Base-by-base conservation (phyloP, 805 yeast genomes). In the Nakazawaea laoshanensis region DNA sequence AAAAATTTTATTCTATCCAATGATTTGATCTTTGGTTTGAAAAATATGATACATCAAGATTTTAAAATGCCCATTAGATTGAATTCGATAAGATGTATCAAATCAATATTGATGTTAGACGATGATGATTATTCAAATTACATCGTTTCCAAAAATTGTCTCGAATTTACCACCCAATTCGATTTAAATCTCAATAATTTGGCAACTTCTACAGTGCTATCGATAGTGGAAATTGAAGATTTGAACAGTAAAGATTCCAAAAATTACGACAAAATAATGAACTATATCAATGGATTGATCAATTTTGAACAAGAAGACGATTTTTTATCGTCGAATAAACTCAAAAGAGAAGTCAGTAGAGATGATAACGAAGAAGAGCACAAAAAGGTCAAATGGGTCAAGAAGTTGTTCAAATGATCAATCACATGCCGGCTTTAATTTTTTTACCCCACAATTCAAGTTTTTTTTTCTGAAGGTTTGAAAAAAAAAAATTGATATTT, bases 11-110 rank as follows among this genome's bases (percentile, higher is more conserved):
- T 85, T 32, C 49, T 79, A 24, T 75, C 74, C 29, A 71, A 74
- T 42, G 59, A 71, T 32, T 58, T 86, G 3, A 49, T 85, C 33
- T 46, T 57, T 11, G 80, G 84, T 0, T 59, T 86, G 9, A 55
- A 71, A 6, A 55, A 57, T 27, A 46, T 85, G 24, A 58, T 81
- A 20, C 51, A 43, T 18, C 46, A 61, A 2, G 30, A 38, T 3
- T 63, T 70, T 22, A 61, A 66, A 40, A 58, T 63, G 31, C 76
- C 77, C 29, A 49, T 83, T 27, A 67, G 80, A 43, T 55, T 86
- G 34, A 74, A 86, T 19, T 83, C 81, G 1, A 49, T 87, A 8
- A 52, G 94, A 35, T 75, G 87, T 42, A 52, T 86, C 30, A 79
- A 82, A 45, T 65, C 70, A 24, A 65, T 82, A 2, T 55, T 87